phyloP scores from a whole-genome alignment of 1,139 yeast species.

The Eremothecium gossypii region DNA sequence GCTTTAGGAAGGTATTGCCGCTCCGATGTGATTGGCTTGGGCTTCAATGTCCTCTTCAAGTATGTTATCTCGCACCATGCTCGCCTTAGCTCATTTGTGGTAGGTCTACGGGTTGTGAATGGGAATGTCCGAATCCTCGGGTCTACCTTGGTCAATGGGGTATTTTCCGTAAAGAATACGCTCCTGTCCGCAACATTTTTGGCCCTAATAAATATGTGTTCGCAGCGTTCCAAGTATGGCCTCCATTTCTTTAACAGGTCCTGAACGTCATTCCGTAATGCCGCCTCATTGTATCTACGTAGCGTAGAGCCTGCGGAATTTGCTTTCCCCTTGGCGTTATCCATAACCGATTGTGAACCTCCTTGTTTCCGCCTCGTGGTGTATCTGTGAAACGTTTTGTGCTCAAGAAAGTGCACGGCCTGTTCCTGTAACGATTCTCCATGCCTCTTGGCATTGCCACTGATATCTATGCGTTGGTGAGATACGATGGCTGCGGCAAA shows the following conservation, averaged over 20 bases:
- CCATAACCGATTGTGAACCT: constrained; percentile 91
- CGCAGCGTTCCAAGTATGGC: constrained; percentile 46
- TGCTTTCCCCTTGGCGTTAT: constrained; percentile 88
- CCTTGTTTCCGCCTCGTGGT: constrained; percentile 97
- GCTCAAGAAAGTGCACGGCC: constrained; percentile 54
- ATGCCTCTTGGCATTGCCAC: constrained; percentile 39
- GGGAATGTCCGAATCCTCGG: constrained; percentile 62
- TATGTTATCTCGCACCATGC: constrained; percentile 79
- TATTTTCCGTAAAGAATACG: constrained; percentile 55
- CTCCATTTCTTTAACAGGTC: constrained; percentile 62
- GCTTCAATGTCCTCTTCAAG: constrained; percentile 46
- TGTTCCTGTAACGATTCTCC: constrained; percentile 44
- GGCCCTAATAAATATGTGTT: constrained; percentile 73
- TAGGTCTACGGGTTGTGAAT: constrained; percentile 83
- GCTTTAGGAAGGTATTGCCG: constrained; percentile 18
- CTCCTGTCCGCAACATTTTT: constrained; percentile 63
- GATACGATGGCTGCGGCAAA: constrained; percentile 91
- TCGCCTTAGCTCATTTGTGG: constrained; percentile 66
- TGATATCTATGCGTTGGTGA: constrained; percentile 47
- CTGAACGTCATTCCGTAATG: constrained; percentile 66
- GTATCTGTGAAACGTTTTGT: constrained; percentile 87
- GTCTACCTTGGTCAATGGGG: constrained; percentile 42
- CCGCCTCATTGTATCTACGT: constrained; percentile 84
- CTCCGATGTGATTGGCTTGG: constrained; percentile 35
- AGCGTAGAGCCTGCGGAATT: constrained; percentile 91